A percentile compares a stretch with the other conserved stretches of the same genome.
Evolutionary conservation across 208 protist genomes (phyloP).

Genomic region (Trypanosoma scelopori): DNA sequence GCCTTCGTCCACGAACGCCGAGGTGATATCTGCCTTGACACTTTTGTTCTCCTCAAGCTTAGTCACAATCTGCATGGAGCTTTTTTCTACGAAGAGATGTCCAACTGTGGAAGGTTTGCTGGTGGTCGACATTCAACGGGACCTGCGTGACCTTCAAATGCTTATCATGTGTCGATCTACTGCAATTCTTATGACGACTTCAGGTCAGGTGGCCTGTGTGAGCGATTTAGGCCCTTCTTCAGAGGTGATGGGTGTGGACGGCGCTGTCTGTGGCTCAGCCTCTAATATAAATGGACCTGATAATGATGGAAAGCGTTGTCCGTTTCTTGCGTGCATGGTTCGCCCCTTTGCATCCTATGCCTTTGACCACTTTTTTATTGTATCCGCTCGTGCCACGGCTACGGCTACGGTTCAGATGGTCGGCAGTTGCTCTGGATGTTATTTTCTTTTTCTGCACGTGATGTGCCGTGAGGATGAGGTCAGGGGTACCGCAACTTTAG

Average conservation of each 20-base stretch:
- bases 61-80: constrained; percentile 15
- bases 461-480: neutral
- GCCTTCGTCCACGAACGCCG: neutral
- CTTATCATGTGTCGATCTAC: constrained; percentile 19
- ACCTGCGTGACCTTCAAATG: neutral
- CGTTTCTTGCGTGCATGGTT: constrained; percentile 12
- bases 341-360: constrained; percentile 11
- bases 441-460: constrained; percentile 22
- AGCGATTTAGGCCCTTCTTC: constrained; percentile 9
- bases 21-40: neutral
- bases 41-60: constrained; percentile 20
- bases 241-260: neutral
- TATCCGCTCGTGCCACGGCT: neutral
- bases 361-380: constrained; percentile 13
- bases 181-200: constrained; percentile 4
- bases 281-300: neutral
- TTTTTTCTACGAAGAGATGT: neutral
- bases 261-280: too few species aligned
- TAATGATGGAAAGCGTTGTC: neutral
- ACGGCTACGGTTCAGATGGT: neutral
- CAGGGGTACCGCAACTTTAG: neutral
- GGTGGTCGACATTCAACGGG: neutral
- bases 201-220: constrained; percentile 5
- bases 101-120: too few species aligned
- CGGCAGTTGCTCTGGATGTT: neutral